phyloP scores from a whole-genome alignment of 2,329 filamentous ascomycete genomes.

The Colletotrichum destructivum region DNA sequence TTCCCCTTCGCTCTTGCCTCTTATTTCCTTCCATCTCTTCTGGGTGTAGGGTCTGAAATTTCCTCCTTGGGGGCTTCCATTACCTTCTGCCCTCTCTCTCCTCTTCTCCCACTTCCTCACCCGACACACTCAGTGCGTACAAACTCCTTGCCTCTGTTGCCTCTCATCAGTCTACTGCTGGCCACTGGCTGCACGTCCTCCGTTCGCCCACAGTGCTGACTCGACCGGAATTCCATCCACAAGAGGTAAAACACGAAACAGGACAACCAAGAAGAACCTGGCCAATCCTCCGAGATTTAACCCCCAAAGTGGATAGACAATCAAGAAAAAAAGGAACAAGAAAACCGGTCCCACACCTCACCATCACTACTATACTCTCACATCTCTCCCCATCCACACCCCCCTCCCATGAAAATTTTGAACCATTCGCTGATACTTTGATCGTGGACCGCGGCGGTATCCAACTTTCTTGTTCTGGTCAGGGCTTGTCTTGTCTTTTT shows the following conservation, averaged over 20 bases:
- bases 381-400: slow-evolving; percentile 6
- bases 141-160: slow-evolving; percentile 43
- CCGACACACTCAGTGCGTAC: slow-evolving; percentile 21
- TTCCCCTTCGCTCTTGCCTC: not conserved
- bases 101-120: not conserved
- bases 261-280: slow-evolving; percentile 1
- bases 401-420: slow-evolving; percentile 16
- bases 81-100: slow-evolving; percentile 6
- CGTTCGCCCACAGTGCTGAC: slow-evolving; percentile 21
- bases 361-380: slow-evolving; percentile 13
- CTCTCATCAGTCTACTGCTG: slow-evolving; percentile 3
- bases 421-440: slow-evolving; percentile 39
- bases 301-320: slow-evolving; percentile 31
- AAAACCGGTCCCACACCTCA: slow-evolving; percentile 34
- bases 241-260: slow-evolving; percentile 37
- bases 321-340: slow-evolving; percentile 15
- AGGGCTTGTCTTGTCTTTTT: slow-evolving; percentile 8
- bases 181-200: slow-evolving; percentile 1
- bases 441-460: slow-evolving; percentile 34
- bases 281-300: slow-evolving; percentile 36
- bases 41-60: slow-evolving; percentile 22
- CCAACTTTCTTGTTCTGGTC: slow-evolving; percentile 41
- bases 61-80: slow-evolving; percentile 26
- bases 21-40: slow-evolving; percentile 34
- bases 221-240: slow-evolving; percentile 40